Evolutionary conservation across 179 eudicot species (phyloP).

Genomic region (Camellia oleifera): DNA sequence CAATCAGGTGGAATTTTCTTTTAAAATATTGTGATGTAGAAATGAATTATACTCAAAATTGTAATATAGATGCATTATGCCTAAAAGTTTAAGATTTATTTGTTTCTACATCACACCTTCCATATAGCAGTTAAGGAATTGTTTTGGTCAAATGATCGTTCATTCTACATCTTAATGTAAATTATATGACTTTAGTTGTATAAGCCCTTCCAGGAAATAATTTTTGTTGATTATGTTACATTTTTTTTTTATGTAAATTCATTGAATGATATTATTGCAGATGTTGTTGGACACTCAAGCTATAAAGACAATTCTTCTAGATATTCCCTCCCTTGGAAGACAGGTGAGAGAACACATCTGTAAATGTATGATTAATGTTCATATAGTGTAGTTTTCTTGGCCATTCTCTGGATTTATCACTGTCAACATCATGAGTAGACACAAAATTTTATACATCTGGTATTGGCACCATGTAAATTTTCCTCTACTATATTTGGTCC

Average conservation of each 20-base stretch:
- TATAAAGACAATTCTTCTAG: slow-evolving; percentile 91
- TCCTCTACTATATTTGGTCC: no score
- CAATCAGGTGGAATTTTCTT: neutral
- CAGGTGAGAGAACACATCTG: slow-evolving; percentile 46
- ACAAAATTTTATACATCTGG: neutral
- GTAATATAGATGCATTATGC: neutral
- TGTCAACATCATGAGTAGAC: neutral
- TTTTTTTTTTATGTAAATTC: neutral
- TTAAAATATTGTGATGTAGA: neutral
- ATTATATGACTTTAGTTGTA: neutral
- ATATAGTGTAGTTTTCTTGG: neutral
- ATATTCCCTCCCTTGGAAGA: slow-evolving; percentile 93
- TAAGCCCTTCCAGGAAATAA: neutral
- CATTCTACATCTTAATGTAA: neutral
- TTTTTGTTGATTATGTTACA: neutral
- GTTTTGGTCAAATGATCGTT: neutral
- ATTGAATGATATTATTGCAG: slow-evolving; percentile 37
- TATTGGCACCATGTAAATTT: neutral
- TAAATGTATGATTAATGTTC: neutral
- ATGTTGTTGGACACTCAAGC: slow-evolving; percentile 99
- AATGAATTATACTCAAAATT: neutral
- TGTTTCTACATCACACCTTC: neutral
- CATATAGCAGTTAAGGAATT: neutral
- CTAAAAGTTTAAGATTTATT: neutral
- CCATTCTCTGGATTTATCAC: neutral